A percentile compares a stretch with the other conserved stretches of the same genome.
These are phyloP conservation scores for Prasinococcaceae sp. DNA, from an alignment of 139 green algal species.

Conservation along the genomic window DNA sequence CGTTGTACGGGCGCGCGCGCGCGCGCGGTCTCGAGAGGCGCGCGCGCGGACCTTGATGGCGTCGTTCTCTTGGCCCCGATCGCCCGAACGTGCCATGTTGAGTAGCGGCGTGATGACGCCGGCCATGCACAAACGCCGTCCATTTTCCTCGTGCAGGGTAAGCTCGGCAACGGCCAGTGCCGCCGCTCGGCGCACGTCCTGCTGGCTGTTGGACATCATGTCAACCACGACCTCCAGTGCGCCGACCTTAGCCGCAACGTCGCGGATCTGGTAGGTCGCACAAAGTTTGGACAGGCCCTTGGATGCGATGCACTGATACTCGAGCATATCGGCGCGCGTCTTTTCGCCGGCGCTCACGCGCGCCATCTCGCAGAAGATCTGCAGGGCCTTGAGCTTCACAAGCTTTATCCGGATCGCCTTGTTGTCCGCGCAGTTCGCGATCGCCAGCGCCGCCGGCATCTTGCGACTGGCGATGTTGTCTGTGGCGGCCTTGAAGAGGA, in stretches of 20 bases:
- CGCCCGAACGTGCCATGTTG: conserved; percentile 1
- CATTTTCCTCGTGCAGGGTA: conserved; percentile 6
- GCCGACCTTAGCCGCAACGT: not conserved
- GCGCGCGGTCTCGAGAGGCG: too few species aligned
- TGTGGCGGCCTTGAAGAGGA: not conserved
- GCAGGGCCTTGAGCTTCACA: conserved; percentile 2
- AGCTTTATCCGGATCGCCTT: conserved; percentile 2
- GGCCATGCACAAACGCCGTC: not conserved
- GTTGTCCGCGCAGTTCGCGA: conserved; percentile 4
- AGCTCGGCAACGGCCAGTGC: not conserved
- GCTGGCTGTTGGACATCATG: not conserved
- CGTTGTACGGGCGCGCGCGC: too few species aligned
- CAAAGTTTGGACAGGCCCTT: not conserved
- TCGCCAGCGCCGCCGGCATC: not conserved
- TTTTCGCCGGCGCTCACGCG: not conserved
- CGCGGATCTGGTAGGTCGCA: not conserved
- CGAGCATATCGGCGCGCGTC: not conserved
- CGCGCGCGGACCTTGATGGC: too few species aligned
- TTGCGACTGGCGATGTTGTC: conserved; percentile 6
- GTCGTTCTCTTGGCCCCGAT: not conserved
- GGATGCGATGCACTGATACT: conserved; percentile 4
- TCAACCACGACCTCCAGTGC: not conserved
- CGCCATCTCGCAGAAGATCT: conserved; percentile 4
- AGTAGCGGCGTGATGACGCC: conserved; percentile 1
- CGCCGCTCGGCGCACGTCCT: not conserved